These are phyloP conservation scores for Fusarium nelsonii DNA, from an alignment of 2,329 filamentous ascomycete genomes.

Conservation along the genomic window DNA sequence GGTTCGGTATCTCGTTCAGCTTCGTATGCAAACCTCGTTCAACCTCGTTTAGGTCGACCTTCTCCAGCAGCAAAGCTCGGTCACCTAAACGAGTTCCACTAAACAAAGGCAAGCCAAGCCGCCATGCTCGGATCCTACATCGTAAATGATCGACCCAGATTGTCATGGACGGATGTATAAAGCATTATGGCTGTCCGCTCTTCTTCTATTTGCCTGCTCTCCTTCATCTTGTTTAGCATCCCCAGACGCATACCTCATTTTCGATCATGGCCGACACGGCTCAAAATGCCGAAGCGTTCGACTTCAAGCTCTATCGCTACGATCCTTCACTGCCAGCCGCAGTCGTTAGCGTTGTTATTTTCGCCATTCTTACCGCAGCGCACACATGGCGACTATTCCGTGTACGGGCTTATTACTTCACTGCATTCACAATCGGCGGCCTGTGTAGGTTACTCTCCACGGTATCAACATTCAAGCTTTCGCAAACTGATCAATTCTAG, in stretches of 20 bases:
- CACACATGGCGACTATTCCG: slow-evolving; percentile 8
- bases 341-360: slow-evolving; percentile 1
- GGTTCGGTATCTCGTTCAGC: neutral
- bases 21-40: neutral
- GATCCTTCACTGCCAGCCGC: slow-evolving; percentile 10
- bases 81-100: no score
- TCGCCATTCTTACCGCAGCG: neutral
- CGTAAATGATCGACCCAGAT: no score
- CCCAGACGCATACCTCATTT: neutral
- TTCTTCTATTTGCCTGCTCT: no score
- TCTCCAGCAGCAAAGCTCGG: neutral
- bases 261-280: neutral
- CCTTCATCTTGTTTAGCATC: neutral
- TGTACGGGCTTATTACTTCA: slow-evolving; percentile 15
- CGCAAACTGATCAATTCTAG: neutral
- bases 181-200: neutral
- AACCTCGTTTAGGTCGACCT: neutral
- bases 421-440: slow-evolving; percentile 3
- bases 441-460: neutral
- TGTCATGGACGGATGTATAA: neutral
- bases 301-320: slow-evolving; percentile 25
- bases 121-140: no score
- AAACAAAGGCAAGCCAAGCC: neutral
- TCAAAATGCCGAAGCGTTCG: neutral
- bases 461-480: rapidly evolving